These are phyloP conservation scores for Cucurbita moschata DNA, from an alignment of 306 rosid species.

Conservation along the genomic window DNA sequence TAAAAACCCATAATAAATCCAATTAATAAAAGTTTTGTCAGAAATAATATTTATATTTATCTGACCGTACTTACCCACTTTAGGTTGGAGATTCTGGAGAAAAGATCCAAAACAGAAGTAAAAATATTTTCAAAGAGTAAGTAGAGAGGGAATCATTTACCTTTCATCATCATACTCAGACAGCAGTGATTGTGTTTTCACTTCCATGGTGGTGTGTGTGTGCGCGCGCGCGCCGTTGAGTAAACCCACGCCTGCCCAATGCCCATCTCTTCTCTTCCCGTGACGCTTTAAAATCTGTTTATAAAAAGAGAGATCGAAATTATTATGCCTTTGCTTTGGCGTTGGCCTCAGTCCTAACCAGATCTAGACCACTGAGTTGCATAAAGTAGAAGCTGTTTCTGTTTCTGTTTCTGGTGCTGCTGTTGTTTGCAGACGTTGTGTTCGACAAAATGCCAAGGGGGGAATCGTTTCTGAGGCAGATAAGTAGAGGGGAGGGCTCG, in stretches of 20 bases:
- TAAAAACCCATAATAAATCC: not conserved
- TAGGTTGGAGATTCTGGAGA: not conserved
- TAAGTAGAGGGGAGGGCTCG: slow-evolving; percentile 50
- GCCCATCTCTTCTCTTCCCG: not conserved
- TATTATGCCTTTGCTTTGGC: not conserved
- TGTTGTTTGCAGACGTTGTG: not conserved
- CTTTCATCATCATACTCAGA: slow-evolving; percentile 4
- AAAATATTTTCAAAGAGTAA: not conserved
- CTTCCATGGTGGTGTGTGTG: not conserved
- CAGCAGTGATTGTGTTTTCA: slow-evolving; percentile 7
- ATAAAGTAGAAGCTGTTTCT: not conserved
- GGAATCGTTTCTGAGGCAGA: slow-evolving; percentile 39
- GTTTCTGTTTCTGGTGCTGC: not conserved
- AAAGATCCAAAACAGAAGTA: not conserved
- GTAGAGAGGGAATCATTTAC: not conserved
- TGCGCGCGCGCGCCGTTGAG: not conserved
- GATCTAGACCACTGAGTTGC: not conserved
- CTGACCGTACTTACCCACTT: slow-evolving; percentile 4
- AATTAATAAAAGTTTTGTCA: not conserved
- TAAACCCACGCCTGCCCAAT: not conserved
- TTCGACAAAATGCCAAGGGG: slow-evolving; percentile 31
- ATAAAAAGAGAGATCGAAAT: not conserved
- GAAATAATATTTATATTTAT: not conserved
- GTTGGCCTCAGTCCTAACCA: not conserved
- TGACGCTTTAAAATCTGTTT: slow-evolving; percentile 1